A percentile compares a stretch with the other conserved stretches of the same genome.
phyloP scores from a whole-genome alignment of 2,329 filamentous ascomycete genomes.

The Periglandula ipomoeae region DNA sequence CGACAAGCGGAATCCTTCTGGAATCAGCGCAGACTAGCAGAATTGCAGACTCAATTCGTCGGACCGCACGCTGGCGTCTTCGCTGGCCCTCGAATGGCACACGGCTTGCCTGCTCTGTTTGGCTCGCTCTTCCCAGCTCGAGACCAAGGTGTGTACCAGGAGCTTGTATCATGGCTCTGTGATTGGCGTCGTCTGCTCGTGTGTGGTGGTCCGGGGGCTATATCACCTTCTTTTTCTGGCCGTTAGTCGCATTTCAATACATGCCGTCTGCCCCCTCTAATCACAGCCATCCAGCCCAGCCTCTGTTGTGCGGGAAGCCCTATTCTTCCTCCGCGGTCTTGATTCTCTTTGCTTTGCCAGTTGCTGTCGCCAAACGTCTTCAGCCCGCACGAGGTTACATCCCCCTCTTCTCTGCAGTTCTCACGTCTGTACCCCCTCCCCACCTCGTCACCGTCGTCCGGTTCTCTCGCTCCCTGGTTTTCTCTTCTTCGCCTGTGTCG shows the following conservation, averaged over 20 bases:
- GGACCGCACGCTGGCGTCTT: background rate
- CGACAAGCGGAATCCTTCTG: slow-evolving; percentile 9
- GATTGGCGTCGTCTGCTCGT: slow-evolving; percentile 8
- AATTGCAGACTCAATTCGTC: background rate
- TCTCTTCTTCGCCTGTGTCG: slow-evolving; percentile 32
- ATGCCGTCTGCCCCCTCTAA: background rate
- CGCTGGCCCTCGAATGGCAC: background rate
- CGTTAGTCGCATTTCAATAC: slow-evolving; percentile 7
- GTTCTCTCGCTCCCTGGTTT: background rate
- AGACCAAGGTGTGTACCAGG: slow-evolving; percentile 1
- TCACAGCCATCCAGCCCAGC: slow-evolving; percentile 3
- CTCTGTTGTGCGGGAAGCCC: slow-evolving; percentile 3
- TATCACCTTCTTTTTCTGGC: slow-evolving; percentile 11
- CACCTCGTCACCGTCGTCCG: background rate
- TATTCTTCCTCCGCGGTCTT: slow-evolving; percentile 1
- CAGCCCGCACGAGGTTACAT: slow-evolving; percentile 7
- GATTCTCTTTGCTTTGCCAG: slow-evolving; percentile 1
- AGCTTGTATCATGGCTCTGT: slow-evolving; percentile 4
- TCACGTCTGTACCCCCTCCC: background rate
- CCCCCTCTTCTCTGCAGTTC: slow-evolving; percentile 4
- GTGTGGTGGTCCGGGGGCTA: slow-evolving; percentile 7
- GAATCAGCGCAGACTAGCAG: slow-evolving; percentile 2
- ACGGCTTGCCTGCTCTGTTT: background rate
- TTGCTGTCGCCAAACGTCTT: slow-evolving; percentile 1
- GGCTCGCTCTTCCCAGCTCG: slow-evolving; percentile 1